phyloP scores from a whole-genome alignment of 805 yeast genomes.

The Sugiyamaella valdiviana region DNA sequence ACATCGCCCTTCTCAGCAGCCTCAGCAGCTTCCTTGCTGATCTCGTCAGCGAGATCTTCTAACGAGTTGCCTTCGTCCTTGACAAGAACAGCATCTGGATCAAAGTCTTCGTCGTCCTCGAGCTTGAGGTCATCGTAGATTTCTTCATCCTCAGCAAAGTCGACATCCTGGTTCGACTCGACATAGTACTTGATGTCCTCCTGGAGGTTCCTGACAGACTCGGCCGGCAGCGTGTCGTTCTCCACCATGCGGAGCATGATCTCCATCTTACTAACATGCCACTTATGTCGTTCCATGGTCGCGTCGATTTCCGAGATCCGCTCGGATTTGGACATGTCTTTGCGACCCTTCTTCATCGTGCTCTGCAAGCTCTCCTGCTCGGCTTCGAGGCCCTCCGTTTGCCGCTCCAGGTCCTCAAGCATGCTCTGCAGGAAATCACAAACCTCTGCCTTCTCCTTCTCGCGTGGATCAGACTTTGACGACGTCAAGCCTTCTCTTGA shows the following conservation, averaged over 20 bases:
- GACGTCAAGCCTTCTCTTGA: conserved; percentile 86
- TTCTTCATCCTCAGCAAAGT: conserved; percentile 89
- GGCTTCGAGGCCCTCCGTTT: conserved; percentile 71
- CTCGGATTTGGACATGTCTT: conserved; percentile 49
- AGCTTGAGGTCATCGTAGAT: conserved; percentile 82
- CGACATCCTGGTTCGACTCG: conserved; percentile 87
- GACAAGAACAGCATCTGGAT: conserved; percentile 18
- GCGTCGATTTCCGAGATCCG: conserved; percentile 59
- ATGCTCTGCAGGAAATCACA: conserved; percentile 60
- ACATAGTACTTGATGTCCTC: conserved; percentile 92
- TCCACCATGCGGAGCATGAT: conserved; percentile 68
- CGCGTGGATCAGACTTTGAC: conserved; percentile 66
- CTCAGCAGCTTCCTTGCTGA: conserved; percentile 25
- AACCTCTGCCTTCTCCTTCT: conserved; percentile 70
- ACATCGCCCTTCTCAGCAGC: conserved; percentile 3
- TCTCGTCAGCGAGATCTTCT: conserved; percentile 34
- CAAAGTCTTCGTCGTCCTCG: conserved; percentile 46
- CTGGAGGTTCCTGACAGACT: conserved; percentile 63
- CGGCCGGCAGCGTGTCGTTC: conserved; percentile 73
- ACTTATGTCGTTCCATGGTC: conserved; percentile 63
- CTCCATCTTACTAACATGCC: conserved; percentile 76
- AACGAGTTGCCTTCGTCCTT: conserved; percentile 29
- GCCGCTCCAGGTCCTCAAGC: conserved; percentile 76
- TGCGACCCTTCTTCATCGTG: conserved; percentile 52
- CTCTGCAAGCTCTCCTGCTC: conserved; percentile 52